A percentile compares a stretch with the other conserved stretches of the same genome.
Conservation (phyloP, 305 asterid genomes). For the Fraxinus floribunda region DNA sequence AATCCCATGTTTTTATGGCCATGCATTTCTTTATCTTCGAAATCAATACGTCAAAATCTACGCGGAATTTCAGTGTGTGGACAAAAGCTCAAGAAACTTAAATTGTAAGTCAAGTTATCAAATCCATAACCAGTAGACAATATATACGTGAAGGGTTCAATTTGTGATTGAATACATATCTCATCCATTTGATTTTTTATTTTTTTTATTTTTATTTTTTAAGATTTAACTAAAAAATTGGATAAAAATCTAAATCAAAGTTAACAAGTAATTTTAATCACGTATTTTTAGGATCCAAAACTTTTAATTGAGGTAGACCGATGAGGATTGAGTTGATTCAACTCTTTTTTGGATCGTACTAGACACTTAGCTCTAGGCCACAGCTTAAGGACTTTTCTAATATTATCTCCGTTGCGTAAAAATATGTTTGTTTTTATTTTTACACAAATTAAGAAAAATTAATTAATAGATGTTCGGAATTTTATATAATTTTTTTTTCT, state of each 20-base stretch:
- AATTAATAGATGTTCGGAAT: too few species aligned
- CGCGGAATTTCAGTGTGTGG: slow-evolving; percentile 25
- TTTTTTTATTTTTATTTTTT: neutral
- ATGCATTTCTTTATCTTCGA: slow-evolving; percentile 23
- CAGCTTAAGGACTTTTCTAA: too few species aligned
- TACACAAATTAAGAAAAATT: too few species aligned
- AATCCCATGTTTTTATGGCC: slow-evolving; percentile 16
- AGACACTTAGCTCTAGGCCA: neutral
- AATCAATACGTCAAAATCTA: slow-evolving; percentile 18
- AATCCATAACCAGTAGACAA: neutral
- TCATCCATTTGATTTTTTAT: neutral
- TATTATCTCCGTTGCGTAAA: too few species aligned
- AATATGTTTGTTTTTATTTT: too few species aligned
- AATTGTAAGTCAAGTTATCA: slow-evolving; percentile 32
- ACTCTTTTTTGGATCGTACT: too few species aligned
- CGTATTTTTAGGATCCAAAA: neutral
- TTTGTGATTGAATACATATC: slow-evolving; percentile 11
- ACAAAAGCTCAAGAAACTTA: slow-evolving; percentile 19
- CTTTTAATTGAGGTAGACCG: neutral
- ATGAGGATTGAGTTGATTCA: neutral
- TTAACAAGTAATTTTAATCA: too few species aligned
- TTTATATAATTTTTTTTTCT: too few species aligned
- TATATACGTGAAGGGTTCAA: slow-evolving; percentile 34
- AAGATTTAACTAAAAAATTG: too few species aligned
- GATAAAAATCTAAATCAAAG: too few species aligned